Conservation (phyloP, 176 grass and related monocot species). For the Phoenix dactylifera region DNA sequence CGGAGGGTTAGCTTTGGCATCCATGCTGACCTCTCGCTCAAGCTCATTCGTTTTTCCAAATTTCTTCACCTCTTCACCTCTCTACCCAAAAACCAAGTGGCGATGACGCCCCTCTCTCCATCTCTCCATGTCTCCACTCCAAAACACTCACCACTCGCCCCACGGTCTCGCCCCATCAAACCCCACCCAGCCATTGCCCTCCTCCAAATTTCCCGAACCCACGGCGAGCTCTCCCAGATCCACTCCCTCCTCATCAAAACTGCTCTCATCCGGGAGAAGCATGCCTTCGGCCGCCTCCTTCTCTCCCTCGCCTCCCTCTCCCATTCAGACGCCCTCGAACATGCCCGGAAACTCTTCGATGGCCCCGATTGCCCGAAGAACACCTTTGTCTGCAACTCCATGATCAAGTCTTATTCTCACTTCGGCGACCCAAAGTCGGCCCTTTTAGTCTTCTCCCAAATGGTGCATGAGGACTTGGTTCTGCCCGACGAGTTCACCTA, state of each 20-base stretch:
- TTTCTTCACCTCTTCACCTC: too few relatives aligned
- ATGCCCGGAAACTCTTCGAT: background rate
- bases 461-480: background rate
- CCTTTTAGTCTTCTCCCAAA: background rate
- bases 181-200: conserved; percentile 1
- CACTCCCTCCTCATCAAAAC: background rate
- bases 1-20: too few relatives aligned
- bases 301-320: conserved; percentile 1
- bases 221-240: background rate
- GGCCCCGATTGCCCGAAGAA: background rate
- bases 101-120: background rate
- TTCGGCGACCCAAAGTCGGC: background rate
- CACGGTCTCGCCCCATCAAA: background rate
- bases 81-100: too few relatives aligned
- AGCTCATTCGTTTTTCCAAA: too few relatives aligned
- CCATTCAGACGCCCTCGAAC: background rate
- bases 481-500: background rate
- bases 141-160: background rate
- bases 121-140: background rate
- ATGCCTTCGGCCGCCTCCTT: background rate
- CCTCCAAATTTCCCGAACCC: background rate
- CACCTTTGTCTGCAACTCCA: background rate
- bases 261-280: background rate
- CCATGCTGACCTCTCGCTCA: too few relatives aligned
- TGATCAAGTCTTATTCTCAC: background rate